Evolutionary conservation across 805 yeast genomes (phyloP).

Genomic region (Pichia ethanolica): DNA sequence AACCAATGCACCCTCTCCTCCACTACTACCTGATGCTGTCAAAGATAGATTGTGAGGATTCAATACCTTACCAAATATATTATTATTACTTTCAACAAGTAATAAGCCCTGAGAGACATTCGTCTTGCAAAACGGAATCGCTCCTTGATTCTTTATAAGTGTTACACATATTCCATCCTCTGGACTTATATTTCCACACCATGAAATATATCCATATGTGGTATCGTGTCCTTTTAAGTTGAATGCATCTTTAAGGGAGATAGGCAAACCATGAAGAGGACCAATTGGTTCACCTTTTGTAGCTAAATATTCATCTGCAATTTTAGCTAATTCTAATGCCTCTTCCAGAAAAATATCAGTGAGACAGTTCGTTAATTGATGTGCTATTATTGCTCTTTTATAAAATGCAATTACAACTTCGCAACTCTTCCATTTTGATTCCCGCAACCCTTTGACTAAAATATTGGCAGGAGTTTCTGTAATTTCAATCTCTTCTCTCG

Average conservation of each 20-base stretch:
- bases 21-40: constrained; percentile 63
- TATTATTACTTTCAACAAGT: constrained; percentile 58
- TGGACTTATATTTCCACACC: constrained; percentile 37
- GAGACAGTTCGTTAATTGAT: constrained; percentile 49
- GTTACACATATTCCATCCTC: constrained; percentile 40
- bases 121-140: constrained; percentile 57
- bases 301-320: constrained; percentile 43
- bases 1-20: constrained; percentile 62
- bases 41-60: constrained; percentile 50
- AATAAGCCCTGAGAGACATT: constrained; percentile 61
- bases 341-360: constrained; percentile 51
- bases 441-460: too few relatives aligned
- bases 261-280: constrained; percentile 62
- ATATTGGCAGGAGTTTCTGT: too few relatives aligned
- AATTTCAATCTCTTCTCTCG: too few relatives aligned
- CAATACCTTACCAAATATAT: constrained; percentile 49
- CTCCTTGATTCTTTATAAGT: constrained; percentile 44
- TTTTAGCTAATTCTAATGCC: constrained; percentile 47
- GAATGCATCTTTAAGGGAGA: constrained; percentile 61
- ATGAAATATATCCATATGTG: constrained; percentile 52
- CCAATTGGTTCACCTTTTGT: constrained; percentile 47
- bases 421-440: too few relatives aligned
- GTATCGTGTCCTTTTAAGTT: constrained; percentile 44
- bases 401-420: neutral
- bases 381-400: constrained; percentile 37